Evolutionary conservation across 1,139 yeast species (phyloP), one percentile per base, ranked within the genome.

Genomic region (Citeromyces hawaiiensis): DNA sequence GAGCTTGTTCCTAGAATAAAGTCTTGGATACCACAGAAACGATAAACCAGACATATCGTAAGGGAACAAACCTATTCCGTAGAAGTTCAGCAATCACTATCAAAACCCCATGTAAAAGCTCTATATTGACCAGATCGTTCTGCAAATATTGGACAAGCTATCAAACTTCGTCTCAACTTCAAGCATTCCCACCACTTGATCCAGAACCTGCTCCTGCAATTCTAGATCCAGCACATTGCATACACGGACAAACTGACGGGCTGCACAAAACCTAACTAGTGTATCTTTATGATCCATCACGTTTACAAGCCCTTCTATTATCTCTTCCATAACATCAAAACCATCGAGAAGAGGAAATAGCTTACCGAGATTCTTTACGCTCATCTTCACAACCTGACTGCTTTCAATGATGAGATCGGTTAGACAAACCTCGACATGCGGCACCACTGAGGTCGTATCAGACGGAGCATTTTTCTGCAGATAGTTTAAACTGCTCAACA

Each of bases 221-320:
- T 50, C 59, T 3, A 42, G 40, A 3, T 59, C 57, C 4, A 67
- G 45, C 14, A 49, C 43, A 2, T 41, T 41, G 2, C 59, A 48
- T 2, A 70, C 51, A 31, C 70, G 53, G 1, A 73, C 64, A 1
- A 70, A 42, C 3, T 70, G 68, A 44, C 68, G 69, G 4, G 75
- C 65, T 4, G 65, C 61, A 3, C 70, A 52, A 39, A 64, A 63
- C 34, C 77, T 51, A 5, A 70, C 64, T 1, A 53, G 40, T 2
- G 71, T 63, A 40, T 64, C 64, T 14, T 48, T 50, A 43, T 61
- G 54, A n/a, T 55, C 56, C 3, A 65, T 48, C 1, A 47, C 41
- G 2, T 45, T 43, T 13, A 67, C 36, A 14, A 65, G 48, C n/a
- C 47, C 44, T 21, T 60, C 57, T 1, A 74, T 47, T 1, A 69